Conservation (phyloP, 805 yeast genomes). For the Hanseniaspora nectarophila region DNA sequence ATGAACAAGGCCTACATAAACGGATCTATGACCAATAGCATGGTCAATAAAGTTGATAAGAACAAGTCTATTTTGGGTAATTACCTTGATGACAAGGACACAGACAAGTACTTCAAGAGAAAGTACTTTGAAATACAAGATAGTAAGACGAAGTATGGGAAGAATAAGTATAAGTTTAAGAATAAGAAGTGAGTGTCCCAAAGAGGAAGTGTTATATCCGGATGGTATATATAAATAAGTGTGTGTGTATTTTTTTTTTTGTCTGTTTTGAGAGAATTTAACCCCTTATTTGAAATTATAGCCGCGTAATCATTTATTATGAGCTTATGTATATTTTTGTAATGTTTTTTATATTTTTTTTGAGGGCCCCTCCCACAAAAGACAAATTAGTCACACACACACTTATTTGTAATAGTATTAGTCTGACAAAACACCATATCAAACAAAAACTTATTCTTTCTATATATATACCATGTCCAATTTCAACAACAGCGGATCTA, state of each 20-base stretch:
- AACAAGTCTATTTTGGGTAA: conserved; percentile 73
- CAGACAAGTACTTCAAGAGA: conserved; percentile 69
- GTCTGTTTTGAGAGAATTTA: no score
- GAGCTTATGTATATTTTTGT: no score
- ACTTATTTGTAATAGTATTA: no score
- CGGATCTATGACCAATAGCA: conserved; percentile 22
- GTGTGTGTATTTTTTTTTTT: no score
- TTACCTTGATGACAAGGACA: conserved; percentile 57
- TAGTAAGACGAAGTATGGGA: conserved; percentile 32
- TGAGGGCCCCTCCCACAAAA: neutral
- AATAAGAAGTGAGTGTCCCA: conserved; percentile 30
- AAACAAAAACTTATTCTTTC: no score
- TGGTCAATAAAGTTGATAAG: conserved; percentile 59
- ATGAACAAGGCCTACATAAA: conserved; percentile 28
- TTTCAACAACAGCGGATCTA: conserved; percentile 27
- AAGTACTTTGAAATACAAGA: conserved; percentile 71
- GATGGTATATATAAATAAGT: neutral
- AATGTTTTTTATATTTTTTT: no score
- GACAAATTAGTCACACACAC: no score
- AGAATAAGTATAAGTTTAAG: conserved; percentile 22
- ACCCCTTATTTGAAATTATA: no score
- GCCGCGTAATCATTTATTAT: no score
- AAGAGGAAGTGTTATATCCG: neutral
- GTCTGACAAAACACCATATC: no score
- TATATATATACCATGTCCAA: no score